phyloP scores from a whole-genome alignment of 2,329 filamentous ascomycete genomes.

The Myriangium duriaei region DNA sequence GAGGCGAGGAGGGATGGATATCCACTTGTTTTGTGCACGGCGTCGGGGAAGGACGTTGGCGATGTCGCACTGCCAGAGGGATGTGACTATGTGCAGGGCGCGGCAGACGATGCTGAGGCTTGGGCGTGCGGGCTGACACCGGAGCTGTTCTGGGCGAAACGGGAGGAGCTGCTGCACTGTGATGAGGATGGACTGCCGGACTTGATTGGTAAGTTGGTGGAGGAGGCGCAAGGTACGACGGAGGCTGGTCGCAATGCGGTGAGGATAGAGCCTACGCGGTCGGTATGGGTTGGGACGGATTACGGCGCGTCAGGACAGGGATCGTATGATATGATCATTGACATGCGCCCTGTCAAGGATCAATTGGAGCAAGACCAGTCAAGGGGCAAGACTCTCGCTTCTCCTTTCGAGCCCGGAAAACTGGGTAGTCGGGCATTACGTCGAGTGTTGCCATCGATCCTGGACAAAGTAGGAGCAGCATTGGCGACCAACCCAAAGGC shows the following conservation, averaged over 20 bases:
- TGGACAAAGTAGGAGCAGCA: slow-evolving; percentile 36
- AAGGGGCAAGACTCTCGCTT: slow-evolving; percentile 31
- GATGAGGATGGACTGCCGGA: slow-evolving; percentile 51
- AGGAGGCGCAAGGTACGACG: slow-evolving; percentile 11
- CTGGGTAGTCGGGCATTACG: slow-evolving; percentile 74
- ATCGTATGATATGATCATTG: slow-evolving; percentile 26
- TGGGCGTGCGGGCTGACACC: slow-evolving; percentile 79
- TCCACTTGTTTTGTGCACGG: slow-evolving; percentile 73
- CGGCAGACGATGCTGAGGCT: slow-evolving; percentile 86
- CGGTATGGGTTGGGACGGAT: slow-evolving; percentile 30
- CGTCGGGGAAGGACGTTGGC: slow-evolving; percentile 57
- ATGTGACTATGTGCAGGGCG: slow-evolving; percentile 80
- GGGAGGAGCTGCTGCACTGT: slow-evolving; percentile 45
- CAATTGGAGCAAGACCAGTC: slow-evolving; percentile 3
- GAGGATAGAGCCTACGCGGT: slow-evolving; percentile 29
- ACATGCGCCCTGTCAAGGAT: slow-evolving; percentile 21
- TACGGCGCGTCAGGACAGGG: slow-evolving; percentile 25
- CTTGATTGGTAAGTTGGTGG: slow-evolving; percentile 36
- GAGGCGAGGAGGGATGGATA: slow-evolving; percentile 30
- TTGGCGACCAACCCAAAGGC: slow-evolving; percentile 2
- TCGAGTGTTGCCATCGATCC: slow-evolving; percentile 51
- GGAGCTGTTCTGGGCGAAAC: slow-evolving; percentile 64
- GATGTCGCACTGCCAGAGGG: slow-evolving; percentile 61
- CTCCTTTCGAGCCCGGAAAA: slow-evolving; percentile 61
- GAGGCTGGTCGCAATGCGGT: slow-evolving; percentile 19